Evolutionary conservation across 345 rosid species (phyloP), one percentile per base, ranked within the genome.

Genomic region (Hypericum androsaemum): DNA sequence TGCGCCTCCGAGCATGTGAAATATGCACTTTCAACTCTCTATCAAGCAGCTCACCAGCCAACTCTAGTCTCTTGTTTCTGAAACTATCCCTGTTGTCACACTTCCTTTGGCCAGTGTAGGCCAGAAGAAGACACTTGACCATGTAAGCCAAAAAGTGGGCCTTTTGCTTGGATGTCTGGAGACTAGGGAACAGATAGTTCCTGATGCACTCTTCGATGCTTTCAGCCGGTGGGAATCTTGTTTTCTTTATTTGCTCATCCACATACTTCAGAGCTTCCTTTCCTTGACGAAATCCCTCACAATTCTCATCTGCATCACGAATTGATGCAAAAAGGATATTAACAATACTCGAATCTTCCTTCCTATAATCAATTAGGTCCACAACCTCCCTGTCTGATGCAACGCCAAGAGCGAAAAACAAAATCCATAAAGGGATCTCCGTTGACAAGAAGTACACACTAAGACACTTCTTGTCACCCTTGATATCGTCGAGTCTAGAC

Each of bases 121-220:
- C 95, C 56, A 66, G 73, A 56, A 88, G 57, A 37, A 88, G 88
- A 61, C 89, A 83, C 60, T 81, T 88, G 37, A 88, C 89, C 94
- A 92, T 88, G 62, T 92, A 92, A 6, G 88, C 96, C 41, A 92
- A 69, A 65, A 88, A 88, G 0, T 84, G 77, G 48, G 98, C 95
- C 76, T 92, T 92, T 40, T 75, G 86, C 58, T 66, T 67, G 13
- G 59, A 59, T 51, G 86, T 68, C 45, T 22, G 52, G 53, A 92
- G 86, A 63, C 62, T 52, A 6, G 96, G 96, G 74, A 88, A 88
- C 62, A 92, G 39, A 64, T 69, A 88, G 39, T 35, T 45, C 56
- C 66, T 59, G 28, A 92, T 64, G 63, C 89, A 81, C 5, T 84
- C 84, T 38, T 75, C 77, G 46, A 66, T 67, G 51, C 73, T 52